A percentile compares a stretch with the other conserved stretches of the same genome.
phyloP scores from a whole-genome alignment of 208 protist genomes.

The Herpetomonas tarakana region DNA sequence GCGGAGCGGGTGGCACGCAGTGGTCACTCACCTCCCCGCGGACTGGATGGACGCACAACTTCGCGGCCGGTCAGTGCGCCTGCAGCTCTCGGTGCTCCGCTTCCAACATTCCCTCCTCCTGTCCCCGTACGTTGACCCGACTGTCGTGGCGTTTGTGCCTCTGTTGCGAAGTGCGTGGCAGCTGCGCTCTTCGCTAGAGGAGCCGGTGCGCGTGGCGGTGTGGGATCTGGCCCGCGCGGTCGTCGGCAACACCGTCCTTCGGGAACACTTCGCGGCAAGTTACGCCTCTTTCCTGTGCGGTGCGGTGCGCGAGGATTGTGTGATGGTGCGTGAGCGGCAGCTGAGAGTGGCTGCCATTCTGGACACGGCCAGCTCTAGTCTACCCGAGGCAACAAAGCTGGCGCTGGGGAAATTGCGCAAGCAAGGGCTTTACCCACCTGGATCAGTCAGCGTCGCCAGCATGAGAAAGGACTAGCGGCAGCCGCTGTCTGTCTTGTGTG shows the following conservation, averaged over 20 bases:
- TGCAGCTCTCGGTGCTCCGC: slow-evolving; percentile 30
- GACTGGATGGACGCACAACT: slow-evolving; percentile 31
- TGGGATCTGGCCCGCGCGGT: slow-evolving; percentile 23
- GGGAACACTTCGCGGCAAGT: slow-evolving; percentile 15
- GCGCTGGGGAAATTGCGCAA: slow-evolving; percentile 27
- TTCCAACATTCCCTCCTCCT: slow-evolving; percentile 31
- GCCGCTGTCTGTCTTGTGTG: no score
- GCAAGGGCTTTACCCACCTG: slow-evolving; percentile 62
- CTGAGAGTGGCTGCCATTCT: slow-evolving; percentile 36
- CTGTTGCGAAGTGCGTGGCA: slow-evolving; percentile 52
- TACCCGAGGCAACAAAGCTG: slow-evolving; percentile 32
- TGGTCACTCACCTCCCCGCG: slow-evolving; percentile 18
- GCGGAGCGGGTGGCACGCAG: slow-evolving; percentile 33
- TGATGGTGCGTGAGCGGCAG: slow-evolving; percentile 51
- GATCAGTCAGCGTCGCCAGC: slow-evolving; percentile 45
- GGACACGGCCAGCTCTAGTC: slow-evolving; percentile 9
- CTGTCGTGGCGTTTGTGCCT: slow-evolving; percentile 28
- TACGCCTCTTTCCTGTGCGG: slow-evolving; percentile 68
- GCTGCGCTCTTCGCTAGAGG: slow-evolving; percentile 34
- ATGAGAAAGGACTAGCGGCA: slow-evolving; percentile 38
- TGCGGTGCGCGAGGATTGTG: slow-evolving; percentile 19
- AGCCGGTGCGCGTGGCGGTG: slow-evolving; percentile 39
- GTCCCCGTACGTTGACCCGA: slow-evolving; percentile 39
- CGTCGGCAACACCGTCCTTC: slow-evolving; percentile 12
- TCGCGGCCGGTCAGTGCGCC: slow-evolving; percentile 13